Conservation (phyloP, 371 early-diverging fungal species). For the Rhizomucor miehei region DNA sequence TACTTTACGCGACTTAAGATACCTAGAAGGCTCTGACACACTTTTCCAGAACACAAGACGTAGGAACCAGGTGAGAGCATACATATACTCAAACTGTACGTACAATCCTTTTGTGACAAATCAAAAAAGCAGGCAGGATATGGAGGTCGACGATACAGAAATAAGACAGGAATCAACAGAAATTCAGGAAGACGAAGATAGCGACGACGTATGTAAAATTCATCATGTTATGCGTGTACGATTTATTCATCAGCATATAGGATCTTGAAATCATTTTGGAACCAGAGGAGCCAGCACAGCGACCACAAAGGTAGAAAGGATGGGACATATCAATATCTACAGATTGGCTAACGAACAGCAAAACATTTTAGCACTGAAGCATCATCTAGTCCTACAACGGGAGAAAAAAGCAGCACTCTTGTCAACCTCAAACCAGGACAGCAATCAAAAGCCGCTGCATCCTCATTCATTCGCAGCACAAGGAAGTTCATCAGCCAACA, state of each 20-base stretch:
- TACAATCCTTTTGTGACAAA: too few species aligned
- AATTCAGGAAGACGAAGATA: slow-evolving; percentile 35
- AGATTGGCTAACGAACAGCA: too few species aligned
- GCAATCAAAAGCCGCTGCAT: slow-evolving; percentile 23
- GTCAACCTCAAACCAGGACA: slow-evolving; percentile 63
- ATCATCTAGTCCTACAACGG: slow-evolving; percentile 11
- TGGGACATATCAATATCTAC: too few species aligned
- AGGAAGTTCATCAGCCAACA: not conserved
- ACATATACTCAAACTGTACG: too few species aligned
- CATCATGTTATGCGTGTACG: not conserved
- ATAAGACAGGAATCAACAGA: slow-evolving; percentile 25
- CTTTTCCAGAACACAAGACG: slow-evolving; percentile 13
- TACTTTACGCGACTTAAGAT: not conserved
- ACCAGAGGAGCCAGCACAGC: slow-evolving; percentile 35
- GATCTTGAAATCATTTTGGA: slow-evolving; percentile 70
- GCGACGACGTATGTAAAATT: slow-evolving; percentile 43
- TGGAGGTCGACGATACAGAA: slow-evolving; percentile 18
- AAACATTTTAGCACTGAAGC: not conserved
- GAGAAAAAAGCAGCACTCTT: slow-evolving; percentile 27
- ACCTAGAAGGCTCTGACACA: not conserved
- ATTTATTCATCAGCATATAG: slow-evolving; percentile 21
- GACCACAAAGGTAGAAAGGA: slow-evolving; percentile 8
- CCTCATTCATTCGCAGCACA: slow-evolving; percentile 11
- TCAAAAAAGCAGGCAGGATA: slow-evolving; percentile 7
- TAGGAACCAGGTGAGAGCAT: slow-evolving; percentile 12